Percentiles rank a stretch among this genome's conserved stretches.
These are phyloP conservation scores for Paraurostyla sp. DNA, from an alignment of 73 alveolate genomes.

Conservation along the genomic window DNA sequence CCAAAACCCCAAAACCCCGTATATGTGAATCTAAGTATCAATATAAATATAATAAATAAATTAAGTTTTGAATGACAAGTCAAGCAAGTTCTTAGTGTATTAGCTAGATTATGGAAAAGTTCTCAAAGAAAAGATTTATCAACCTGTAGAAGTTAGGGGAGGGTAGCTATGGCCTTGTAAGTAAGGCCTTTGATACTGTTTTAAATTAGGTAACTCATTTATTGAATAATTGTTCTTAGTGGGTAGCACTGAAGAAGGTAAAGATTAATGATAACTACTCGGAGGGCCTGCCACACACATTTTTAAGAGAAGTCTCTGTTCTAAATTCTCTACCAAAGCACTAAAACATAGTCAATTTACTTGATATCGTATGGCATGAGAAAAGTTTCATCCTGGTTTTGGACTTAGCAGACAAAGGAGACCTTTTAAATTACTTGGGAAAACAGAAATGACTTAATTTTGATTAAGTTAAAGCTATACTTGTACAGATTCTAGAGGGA, in stretches of 20 bases:
- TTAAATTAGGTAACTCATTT: neutral
- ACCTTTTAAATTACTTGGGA: neutral
- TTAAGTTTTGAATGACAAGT: no score
- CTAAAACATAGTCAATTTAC: neutral
- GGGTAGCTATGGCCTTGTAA: conserved; percentile 74
- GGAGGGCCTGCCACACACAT: conserved; percentile 22
- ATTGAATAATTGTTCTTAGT: neutral
- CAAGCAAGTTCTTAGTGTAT: no score
- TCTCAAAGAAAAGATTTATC: neutral
- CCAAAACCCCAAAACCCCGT: no score
- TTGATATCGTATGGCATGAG: neutral
- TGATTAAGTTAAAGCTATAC: neutral
- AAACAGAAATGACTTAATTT: neutral
- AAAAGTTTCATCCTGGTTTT: neutral
- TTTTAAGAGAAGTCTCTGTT: conserved; percentile 15
- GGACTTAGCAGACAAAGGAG: conserved; percentile 41
- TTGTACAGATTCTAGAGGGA: neutral
- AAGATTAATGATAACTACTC: neutral
- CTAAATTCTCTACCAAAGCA: neutral
- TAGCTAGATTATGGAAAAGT: neutral
- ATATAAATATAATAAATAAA: no score
- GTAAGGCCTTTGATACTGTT: conserved; percentile 60
- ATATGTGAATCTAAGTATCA: no score
- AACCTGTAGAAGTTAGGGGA: conserved; percentile 59
- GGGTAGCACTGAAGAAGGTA: conserved; percentile 34